Evolutionary conservation across 768 basidiomycete genomes (phyloP), one percentile per base, ranked within the genome.

Genomic region (Mycena maculata): DNA sequence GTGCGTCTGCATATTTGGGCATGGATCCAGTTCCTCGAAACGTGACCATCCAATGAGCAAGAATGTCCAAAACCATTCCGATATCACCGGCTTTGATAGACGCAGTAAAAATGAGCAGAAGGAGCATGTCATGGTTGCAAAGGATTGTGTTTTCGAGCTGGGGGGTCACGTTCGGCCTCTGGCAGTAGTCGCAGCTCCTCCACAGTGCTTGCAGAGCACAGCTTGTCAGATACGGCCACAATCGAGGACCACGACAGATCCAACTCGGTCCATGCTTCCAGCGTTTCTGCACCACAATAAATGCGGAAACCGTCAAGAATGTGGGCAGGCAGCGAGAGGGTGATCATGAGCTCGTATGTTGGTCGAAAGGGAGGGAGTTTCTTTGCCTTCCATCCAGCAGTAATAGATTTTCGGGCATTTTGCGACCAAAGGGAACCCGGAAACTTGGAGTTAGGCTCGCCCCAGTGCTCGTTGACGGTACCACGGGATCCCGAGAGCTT

Each of bases 391-490:
- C 50, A 52, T 20, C 50, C 50, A 8, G 20, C 50, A 10, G 50
- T 18, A 28, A 52, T 33, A 2, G 50, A 7, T n/a, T 52, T 52
- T 2, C 50, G 50, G 6, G 27, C 31, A 48, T 70, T 60, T 41
- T 45, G 23, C 41, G 41, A 27, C 58, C 58, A 60, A 12, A 60
- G 31, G 8, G 63, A 71, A 8, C 69, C 74, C 1, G 73, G 72
- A 1, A 65, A 63, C 33, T 70, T 65, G 2, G 60, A 23, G 47
- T 77, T 77, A n/a, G 75, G 71, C 13, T 41, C 68, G 5, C 76
- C 76, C 76, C 76, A 78, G 50, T 56, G 66, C 55, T 78, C 71
- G 52, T 78, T 78, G 2, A 60, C 70, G 15, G 72, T 39, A 57
- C 68, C 65, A 0, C 70, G 72, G n/a, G 56, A 55, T 3, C 66